These are phyloP conservation scores for Saraca asoca DNA, from an alignment of 331 rosid genomes.

Conservation along the genomic window DNA sequence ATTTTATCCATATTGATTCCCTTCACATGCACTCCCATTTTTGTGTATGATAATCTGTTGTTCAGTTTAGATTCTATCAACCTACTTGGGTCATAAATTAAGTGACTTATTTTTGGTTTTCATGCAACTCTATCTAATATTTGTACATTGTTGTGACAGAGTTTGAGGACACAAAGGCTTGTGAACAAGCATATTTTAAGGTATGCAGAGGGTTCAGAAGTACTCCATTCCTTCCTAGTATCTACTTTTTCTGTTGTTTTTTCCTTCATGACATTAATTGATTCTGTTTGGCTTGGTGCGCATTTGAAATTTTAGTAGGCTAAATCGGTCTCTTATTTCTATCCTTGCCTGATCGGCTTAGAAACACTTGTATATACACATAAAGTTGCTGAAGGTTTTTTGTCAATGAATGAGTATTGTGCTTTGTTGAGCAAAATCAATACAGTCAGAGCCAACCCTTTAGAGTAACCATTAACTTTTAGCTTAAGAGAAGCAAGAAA, in stretches of 20 bases:
- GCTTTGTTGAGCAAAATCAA: conserved; percentile 8
- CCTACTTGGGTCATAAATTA: conserved; percentile 13
- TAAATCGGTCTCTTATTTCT: background rate
- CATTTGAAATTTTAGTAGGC: conserved; percentile 13
- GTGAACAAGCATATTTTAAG: conserved; percentile 96
- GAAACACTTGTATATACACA: background rate
- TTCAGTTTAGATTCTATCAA: conserved; percentile 21
- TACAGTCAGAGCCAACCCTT: no score
- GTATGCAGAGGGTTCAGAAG: conserved; percentile 44
- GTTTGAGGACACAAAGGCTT: conserved; percentile 69
- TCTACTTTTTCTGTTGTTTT: background rate
- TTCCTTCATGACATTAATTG: conserved; percentile 19
- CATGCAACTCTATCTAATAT: conserved; percentile 33
- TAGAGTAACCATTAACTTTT: no score
- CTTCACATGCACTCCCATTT: background rate
- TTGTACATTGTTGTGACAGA: conserved; percentile 50
- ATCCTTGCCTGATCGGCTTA: conserved; percentile 26
- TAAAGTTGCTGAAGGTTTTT: background rate
- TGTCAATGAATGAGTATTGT: conserved; percentile 18
- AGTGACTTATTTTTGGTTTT: conserved; percentile 5
- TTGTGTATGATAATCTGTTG: background rate
- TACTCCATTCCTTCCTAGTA: conserved; percentile 8
- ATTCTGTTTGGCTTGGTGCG: conserved; percentile 10
- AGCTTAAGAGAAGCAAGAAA: no score
- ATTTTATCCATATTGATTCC: conserved; percentile 20